Base-by-base conservation (phyloP, 495 filamentous ascomycete species). In the Podospora anserina region DNA sequence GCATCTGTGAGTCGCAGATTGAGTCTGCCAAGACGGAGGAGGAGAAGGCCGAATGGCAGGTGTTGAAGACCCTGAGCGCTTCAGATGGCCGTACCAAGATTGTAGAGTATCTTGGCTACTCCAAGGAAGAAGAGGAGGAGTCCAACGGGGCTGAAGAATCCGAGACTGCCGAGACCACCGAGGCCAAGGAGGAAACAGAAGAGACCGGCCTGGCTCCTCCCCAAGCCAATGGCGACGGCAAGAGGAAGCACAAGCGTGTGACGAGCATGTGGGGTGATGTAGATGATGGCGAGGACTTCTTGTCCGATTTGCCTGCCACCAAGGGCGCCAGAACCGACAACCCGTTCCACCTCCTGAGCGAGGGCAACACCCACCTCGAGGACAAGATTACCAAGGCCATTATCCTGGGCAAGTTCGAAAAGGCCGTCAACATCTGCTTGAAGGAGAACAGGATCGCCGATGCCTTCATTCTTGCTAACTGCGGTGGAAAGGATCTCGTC, bases 391-490 rank as follows among this genome's bases (percentile, higher is more conserved):
- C 95, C 6, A 89, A 85, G 65, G 89, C 96, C 16, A 78, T 99
- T 61, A 89, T 97, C 74, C 82, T 97, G 4, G 95, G 95, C 18
- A 86, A 93, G 63, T 99, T 98, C 72, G 92, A 96, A 61, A 90
- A 89, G 74, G 95, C 96, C 27, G 89, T 96, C 64, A 89, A 93
- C 69, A 87, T 96, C 65, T 96, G 92, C 71, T 79, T 99, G 3
- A 88, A 91, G 71, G 93, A 97, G 76, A 88, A 92, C 65, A 87
- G 94, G 54, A 87, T 98, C 78, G 93, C 95, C 0, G 95, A 99
- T 81, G 95, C 95, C 54, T 97, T 99, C 78, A 96, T 98, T 83
- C 92, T 99, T 74, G 95, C 95, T 44, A 97, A 97, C 73, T 97
- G 93, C 74, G 94, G 95, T 65, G 94, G 96, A 55, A 92, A 95